Percentiles rank a stretch among this genome's conserved stretches.
phyloP scores from a whole-genome alignment of 164 flowering plant genomes.

The Santalum album region DNA sequence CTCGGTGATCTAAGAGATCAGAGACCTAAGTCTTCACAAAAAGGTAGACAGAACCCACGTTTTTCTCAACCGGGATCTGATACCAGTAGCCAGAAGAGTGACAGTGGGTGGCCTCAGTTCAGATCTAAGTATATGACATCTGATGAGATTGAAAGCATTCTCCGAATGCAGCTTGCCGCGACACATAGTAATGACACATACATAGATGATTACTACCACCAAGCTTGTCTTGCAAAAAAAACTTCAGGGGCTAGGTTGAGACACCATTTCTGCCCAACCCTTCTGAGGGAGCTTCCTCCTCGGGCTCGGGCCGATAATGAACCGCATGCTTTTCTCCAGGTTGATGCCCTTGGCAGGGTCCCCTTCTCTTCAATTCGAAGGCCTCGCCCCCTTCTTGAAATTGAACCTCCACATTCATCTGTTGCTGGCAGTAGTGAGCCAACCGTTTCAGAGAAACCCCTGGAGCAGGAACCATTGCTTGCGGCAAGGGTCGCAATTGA shows the following conservation, averaged over 20 bases:
- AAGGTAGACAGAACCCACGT: conserved; percentile 22
- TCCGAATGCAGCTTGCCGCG: conserved; percentile 59
- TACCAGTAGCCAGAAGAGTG: conserved; percentile 22
- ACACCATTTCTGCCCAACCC: conserved; percentile 47
- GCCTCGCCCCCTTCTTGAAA: conserved; percentile 62
- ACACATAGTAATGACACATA: conserved; percentile 56
- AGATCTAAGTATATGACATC: conserved; percentile 49
- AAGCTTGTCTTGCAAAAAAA: conserved; percentile 46
- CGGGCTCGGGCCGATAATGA: conserved; percentile 37
- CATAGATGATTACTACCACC: conserved; percentile 60
- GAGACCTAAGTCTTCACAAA: conserved; percentile 24
- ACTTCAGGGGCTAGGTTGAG: conserved; percentile 33
- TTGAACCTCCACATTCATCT: conserved; percentile 35
- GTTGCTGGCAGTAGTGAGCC: conserved; percentile 22
- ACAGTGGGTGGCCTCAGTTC: conserved; percentile 36
- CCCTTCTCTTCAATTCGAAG: conserved; percentile 54
- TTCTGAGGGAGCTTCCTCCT: conserved; percentile 38
- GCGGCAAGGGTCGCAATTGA: conserved; percentile 56
- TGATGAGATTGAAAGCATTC: conserved; percentile 46
- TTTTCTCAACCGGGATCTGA: conserved; percentile 32
- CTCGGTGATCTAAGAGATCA: conserved; percentile 30
- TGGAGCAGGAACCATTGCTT: conserved; percentile 62
- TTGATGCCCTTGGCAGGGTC: conserved; percentile 57
- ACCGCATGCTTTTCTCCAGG: conserved; percentile 48
- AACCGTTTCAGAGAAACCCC: conserved; percentile 33